Evolutionary conservation across 2,329 filamentous ascomycete genomes (phyloP).

Genomic region (Trichoderma sp.): DNA sequence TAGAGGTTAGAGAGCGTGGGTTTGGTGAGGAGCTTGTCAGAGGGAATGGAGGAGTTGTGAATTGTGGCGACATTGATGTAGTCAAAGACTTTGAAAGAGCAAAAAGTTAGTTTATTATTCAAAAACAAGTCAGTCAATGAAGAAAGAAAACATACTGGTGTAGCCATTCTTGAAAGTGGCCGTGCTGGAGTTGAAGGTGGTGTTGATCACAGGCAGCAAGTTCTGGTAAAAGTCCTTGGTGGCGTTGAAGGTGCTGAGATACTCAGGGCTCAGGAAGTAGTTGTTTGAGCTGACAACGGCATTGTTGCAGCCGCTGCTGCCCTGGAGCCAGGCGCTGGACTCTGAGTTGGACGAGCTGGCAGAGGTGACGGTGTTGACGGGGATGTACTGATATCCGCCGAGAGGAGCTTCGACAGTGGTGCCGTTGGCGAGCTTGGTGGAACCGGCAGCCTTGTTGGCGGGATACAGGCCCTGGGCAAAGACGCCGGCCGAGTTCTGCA

Average conservation of each 20-base stretch:
- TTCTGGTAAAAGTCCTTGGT: slow-evolving; percentile 64
- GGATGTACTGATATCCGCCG: slow-evolving; percentile 82
- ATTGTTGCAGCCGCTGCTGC: slow-evolving; percentile 59
- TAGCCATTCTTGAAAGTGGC: slow-evolving; percentile 65
- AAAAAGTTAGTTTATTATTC: background rate
- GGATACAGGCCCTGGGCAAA: slow-evolving; percentile 90
- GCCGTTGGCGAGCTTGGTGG: slow-evolving; percentile 72
- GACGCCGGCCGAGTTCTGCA: slow-evolving; percentile 77
- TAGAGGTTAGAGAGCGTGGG: slow-evolving; percentile 65
- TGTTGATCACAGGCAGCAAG: slow-evolving; percentile 59
- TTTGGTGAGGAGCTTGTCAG: slow-evolving; percentile 61
- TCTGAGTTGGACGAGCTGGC: slow-evolving; percentile 60
- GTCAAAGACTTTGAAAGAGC: slow-evolving; percentile 55
- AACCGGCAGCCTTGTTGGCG: slow-evolving; percentile 59
- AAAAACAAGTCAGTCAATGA: too few species aligned
- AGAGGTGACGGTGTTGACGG: slow-evolving; percentile 65
- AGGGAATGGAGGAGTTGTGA: slow-evolving; percentile 64
- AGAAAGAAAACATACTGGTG: slow-evolving; percentile 52
- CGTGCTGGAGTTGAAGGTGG: slow-evolving; percentile 50
- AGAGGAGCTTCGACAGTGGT: slow-evolving; percentile 68
- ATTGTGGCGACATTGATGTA: slow-evolving; percentile 63
- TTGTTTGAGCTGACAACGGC: slow-evolving; percentile 59
- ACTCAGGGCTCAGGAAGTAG: slow-evolving; percentile 56
- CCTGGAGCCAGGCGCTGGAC: slow-evolving; percentile 62
- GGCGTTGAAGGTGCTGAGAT: slow-evolving; percentile 47